Percentiles rank a stretch among this genome's conserved stretches.
phyloP scores from a whole-genome alignment of 768 basidiomycete species.

The Tulasnella sp. region DNA sequence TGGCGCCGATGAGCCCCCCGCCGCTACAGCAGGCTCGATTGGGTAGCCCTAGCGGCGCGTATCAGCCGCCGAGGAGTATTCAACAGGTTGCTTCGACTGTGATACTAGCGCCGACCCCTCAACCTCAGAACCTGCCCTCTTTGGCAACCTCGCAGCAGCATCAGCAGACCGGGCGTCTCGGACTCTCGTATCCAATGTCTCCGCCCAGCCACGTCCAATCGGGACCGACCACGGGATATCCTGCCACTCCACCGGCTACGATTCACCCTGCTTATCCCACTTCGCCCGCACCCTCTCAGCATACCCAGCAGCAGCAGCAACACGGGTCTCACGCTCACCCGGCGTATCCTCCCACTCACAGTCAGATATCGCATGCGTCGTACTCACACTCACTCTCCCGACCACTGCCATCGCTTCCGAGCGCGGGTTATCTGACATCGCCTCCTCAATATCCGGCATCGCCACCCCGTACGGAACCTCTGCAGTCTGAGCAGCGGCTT shows the following conservation, averaged over 20 bases:
- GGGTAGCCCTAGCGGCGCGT: too few species aligned
- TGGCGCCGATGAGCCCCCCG: neutral
- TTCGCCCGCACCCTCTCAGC: neutral
- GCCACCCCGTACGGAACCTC: neutral
- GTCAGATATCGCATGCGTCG: neutral
- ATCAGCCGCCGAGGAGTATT: too few species aligned
- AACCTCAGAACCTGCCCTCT: neutral
- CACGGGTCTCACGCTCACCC: neutral
- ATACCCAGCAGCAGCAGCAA: neutral
- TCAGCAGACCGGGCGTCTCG: too few species aligned
- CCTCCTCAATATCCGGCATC: neutral
- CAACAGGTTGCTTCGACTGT: too few species aligned
- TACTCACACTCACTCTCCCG: neutral
- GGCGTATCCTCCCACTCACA: neutral
- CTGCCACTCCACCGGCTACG: neutral
- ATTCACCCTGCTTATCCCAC: neutral
- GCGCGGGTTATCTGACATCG: neutral
- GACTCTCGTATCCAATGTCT: too few species aligned
- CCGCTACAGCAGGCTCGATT: neutral
- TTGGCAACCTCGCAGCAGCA: neutral
- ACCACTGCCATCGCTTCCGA: neutral
- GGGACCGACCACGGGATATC: too few species aligned
- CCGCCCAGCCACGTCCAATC: too few species aligned
- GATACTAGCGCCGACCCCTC: neutral
- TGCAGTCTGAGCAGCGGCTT: conserved; percentile 10